Conservation (phyloP, 306 rosid species). For the Cicer yamashitae region DNA sequence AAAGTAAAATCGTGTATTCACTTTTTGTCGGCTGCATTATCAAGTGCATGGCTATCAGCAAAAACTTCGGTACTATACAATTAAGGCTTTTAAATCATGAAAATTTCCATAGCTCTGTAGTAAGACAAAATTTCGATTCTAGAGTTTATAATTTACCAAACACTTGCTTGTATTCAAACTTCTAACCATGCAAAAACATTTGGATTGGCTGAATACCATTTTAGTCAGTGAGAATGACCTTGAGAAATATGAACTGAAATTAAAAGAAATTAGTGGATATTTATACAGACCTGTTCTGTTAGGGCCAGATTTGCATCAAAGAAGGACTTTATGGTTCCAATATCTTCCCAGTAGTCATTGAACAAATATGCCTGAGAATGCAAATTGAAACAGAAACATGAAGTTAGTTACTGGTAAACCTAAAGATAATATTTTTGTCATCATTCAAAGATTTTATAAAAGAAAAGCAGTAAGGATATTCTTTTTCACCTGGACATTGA, state of each 20-base stretch:
- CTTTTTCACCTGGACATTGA: slow-evolving; percentile 86
- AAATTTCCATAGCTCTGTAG: slow-evolving; percentile 22
- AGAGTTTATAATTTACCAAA: slow-evolving; percentile 3
- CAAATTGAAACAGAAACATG: slow-evolving; percentile 30
- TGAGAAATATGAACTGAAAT: slow-evolving; percentile 25
- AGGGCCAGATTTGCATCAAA: slow-evolving; percentile 92
- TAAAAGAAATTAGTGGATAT: slow-evolving; percentile 1
- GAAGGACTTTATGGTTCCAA: slow-evolving; percentile 92
- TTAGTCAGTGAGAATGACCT: not conserved
- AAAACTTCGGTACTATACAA: not conserved
- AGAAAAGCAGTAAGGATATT: slow-evolving; percentile 5
- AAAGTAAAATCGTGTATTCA: not conserved
- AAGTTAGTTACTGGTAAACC: slow-evolving; percentile 6
- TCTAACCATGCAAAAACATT: slow-evolving; percentile 29
- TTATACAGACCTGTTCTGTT: slow-evolving; percentile 75
- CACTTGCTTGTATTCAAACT: slow-evolving; percentile 33
- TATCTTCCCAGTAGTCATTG: slow-evolving; percentile 99
- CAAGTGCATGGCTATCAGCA: slow-evolving; percentile 29
- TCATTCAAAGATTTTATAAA: slow-evolving; percentile 7
- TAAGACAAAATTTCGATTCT: slow-evolving; percentile 13
- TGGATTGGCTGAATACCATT: not conserved
- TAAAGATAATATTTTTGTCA: not conserved
- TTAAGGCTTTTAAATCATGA: slow-evolving; percentile 18
- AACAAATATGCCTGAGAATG: slow-evolving; percentile 84
- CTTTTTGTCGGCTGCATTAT: slow-evolving; percentile 12